Evolutionary conservation across 140 eudicot genomes (phyloP), one percentile per base, ranked within the genome.

Genomic region (Anethum foeniculum): DNA sequence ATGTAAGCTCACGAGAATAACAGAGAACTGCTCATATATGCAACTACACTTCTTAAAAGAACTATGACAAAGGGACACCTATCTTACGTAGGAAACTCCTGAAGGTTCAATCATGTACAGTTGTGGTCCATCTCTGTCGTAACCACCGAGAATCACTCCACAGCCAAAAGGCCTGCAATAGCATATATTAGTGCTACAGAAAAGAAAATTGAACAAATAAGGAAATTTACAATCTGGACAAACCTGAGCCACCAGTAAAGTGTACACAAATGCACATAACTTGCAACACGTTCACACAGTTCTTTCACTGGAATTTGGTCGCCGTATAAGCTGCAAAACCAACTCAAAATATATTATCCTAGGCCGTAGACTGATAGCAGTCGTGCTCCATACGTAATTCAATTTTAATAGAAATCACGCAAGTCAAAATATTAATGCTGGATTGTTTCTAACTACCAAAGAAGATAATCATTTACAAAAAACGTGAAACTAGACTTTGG

Each of bases 191-290:
- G 41, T 13, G 25, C 5, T 75, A 1, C 30, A 47, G 30, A 75
- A 12, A 16, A 44, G 15, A 7, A 14, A 14, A 25, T 15, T 0
- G 3, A 23, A 14, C 18, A 19, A 2, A 6, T 1, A 41, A n/a
- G 51, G 51, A 43, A 43, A 23, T 54, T 39, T 2, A 38, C n/a
- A 18, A 48, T 47, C 64, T 28, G 43, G 21, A 48, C 79, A 82
- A 80, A 92, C 99, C 99, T 94, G 92, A 95, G 99, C 99, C 99
- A 95, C 99, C 99, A 95, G 83, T 95, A 95, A 39, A 95, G 94
- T 65, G 99, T 95, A 77, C 97, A 90, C 60, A 92, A 80, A 85
- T 95, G 99, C 82, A 95, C 97, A 86, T 95, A 95, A 83, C 99
- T 95, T 38, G 99, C 97, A 68, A 95, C 99, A 52, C 97, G 93